Evolutionary conservation across 2,329 filamentous ascomycete species (phyloP).

Genomic region (Rhytidhysteron rufulum): DNA sequence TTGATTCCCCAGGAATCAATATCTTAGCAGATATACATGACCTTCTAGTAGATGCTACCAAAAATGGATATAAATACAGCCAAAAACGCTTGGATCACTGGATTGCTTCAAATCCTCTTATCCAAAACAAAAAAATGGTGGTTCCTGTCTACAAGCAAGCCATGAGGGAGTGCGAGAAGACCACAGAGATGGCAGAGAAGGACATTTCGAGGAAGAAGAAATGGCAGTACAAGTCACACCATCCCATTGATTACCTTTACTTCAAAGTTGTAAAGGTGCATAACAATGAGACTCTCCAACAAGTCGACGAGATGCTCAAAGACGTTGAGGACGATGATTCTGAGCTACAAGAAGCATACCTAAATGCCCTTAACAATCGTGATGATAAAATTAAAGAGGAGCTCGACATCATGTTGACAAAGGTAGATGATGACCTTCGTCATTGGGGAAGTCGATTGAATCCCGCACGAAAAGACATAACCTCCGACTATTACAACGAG

Average conservation of each 20-base stretch:
- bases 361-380: slow-evolving; percentile 1
- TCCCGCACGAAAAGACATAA: not conserved
- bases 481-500: slow-evolving; percentile 10
- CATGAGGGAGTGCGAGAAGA: slow-evolving; percentile 19
- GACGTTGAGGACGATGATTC: slow-evolving; percentile 18
- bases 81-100: slow-evolving; percentile 45
- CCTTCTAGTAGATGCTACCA: slow-evolving; percentile 42
- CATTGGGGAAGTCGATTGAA: slow-evolving; percentile 4
- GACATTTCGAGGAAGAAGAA: slow-evolving; percentile 18
- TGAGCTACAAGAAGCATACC: slow-evolving; percentile 13
- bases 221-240: slow-evolving; percentile 23
- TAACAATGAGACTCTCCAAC: slow-evolving; percentile 25
- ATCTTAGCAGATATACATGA: slow-evolving; percentile 41
- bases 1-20: slow-evolving; percentile 21
- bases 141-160: slow-evolving; percentile 31
- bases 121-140: slow-evolving; percentile 50
- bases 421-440: not conserved
- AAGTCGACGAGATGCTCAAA: slow-evolving; percentile 22
- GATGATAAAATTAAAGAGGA: slow-evolving; percentile 9
- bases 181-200: slow-evolving; percentile 7
- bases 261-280: slow-evolving; percentile 49
- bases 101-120: slow-evolving; percentile 53
- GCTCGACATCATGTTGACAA: slow-evolving; percentile 3
- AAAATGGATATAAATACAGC: slow-evolving; percentile 48
- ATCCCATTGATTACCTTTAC: slow-evolving; percentile 63